Conservation (phyloP, 257 asterid species). For the Primulina eburnea region DNA sequence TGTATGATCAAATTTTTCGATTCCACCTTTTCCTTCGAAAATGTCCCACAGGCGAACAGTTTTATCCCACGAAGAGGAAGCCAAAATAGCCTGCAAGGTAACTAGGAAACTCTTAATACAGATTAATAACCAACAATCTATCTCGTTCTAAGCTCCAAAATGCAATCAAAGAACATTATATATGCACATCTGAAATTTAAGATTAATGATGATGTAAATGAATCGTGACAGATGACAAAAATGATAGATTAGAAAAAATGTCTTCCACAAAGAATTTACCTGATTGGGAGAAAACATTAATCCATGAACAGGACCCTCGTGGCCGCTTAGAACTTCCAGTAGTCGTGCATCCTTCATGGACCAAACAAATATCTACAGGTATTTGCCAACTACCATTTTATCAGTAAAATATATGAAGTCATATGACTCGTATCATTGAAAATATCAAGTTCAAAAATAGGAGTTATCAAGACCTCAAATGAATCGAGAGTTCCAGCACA, state of each 20-base stretch:
- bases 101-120: constrained; percentile 1
- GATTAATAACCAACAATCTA: constrained; percentile 3
- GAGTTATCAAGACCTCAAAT: constrained; percentile 65
- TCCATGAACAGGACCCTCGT: constrained; percentile 98
- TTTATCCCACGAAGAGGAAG: constrained; percentile 99
- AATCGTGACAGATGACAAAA: neutral
- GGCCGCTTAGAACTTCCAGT: constrained; percentile 94
- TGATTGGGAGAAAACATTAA: constrained; percentile 85
- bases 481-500: constrained; percentile 99
- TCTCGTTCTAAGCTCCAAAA: constrained; percentile 11
- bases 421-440: constrained; percentile 20
- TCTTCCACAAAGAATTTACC: constrained; percentile 43
- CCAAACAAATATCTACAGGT: constrained; percentile 82
- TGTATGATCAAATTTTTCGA: constrained; percentile 81
- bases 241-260: constrained; percentile 1
- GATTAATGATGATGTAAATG: neutral
- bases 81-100: constrained; percentile 59
- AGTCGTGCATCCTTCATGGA: constrained; percentile 96
- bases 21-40: constrained; percentile 88
- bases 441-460: constrained; percentile 19
- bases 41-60: constrained; percentile 94
- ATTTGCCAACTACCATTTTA: constrained; percentile 14
- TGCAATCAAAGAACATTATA: neutral
- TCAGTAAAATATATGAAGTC: constrained; percentile 31
- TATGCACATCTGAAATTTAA: constrained; percentile 14